Conservation (phyloP, 108 stramenopile species). For the Conticribra weissflogii region DNA sequence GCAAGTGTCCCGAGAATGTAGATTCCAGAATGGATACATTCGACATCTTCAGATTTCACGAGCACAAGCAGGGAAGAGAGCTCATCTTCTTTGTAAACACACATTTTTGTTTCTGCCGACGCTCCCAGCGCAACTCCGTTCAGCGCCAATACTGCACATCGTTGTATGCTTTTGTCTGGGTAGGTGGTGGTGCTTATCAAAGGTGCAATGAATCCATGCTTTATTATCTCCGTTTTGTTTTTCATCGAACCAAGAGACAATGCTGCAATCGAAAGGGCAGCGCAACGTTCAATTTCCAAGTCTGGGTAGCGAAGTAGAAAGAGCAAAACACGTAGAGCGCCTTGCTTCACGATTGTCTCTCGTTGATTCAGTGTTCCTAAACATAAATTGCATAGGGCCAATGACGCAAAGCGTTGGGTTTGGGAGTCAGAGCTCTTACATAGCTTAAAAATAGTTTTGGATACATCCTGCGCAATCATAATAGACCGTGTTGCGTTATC, state of each 20-base stretch:
- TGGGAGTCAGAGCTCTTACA: slow-evolving; percentile 78
- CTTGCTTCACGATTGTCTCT: slow-evolving; percentile 56
- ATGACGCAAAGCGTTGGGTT: slow-evolving; percentile 80
- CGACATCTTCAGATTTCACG: slow-evolving; percentile 58
- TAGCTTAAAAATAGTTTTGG: slow-evolving; percentile 69
- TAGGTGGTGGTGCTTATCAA: slow-evolving; percentile 73
- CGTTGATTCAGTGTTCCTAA: slow-evolving; percentile 34
- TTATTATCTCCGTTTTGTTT: slow-evolving; percentile 62
- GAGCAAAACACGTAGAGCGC: slow-evolving; percentile 69
- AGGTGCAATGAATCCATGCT: slow-evolving; percentile 69
- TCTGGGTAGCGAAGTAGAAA: slow-evolving; percentile 82
- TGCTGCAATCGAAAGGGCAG: slow-evolving; percentile 75
- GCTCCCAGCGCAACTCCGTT: slow-evolving; percentile 67
- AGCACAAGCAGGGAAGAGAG: slow-evolving; percentile 56
- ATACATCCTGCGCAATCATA: slow-evolving; percentile 55
- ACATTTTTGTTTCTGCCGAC: slow-evolving; percentile 51
- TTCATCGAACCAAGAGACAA: slow-evolving; percentile 71
- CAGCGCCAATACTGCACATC: slow-evolving; percentile 67
- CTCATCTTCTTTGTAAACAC: slow-evolving; percentile 63
- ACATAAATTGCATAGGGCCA: slow-evolving; percentile 77
- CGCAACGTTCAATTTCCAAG: slow-evolving; percentile 83
- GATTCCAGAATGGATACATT: slow-evolving; percentile 58
- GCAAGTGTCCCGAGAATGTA: slow-evolving; percentile 70
- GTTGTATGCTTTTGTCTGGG: slow-evolving; percentile 72
- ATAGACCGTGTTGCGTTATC: slow-evolving; percentile 55